Evolutionary conservation across 106 monocot genomes (phyloP).

Genomic region (Apostasia shenzhenica): DNA sequence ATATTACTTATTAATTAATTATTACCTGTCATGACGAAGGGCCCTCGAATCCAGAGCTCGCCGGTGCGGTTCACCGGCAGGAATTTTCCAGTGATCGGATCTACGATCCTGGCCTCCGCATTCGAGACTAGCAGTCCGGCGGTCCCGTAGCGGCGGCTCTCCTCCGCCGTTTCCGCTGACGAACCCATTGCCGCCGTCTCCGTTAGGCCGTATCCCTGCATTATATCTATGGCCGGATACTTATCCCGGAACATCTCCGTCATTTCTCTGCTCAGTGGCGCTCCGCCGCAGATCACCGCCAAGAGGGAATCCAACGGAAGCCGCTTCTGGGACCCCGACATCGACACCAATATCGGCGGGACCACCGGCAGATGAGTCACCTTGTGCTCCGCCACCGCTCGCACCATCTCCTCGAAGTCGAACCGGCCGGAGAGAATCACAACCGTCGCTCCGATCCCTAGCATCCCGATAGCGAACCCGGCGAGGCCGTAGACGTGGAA

Average conservation of each 20-base stretch:
- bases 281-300: conserved; percentile 56
- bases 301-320: conserved; percentile 31
- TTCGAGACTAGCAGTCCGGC: neutral
- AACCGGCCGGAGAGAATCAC: conserved; percentile 55
- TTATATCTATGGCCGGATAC: conserved; percentile 4
- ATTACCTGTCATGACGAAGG: conserved; percentile 3
- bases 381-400: conserved; percentile 31
- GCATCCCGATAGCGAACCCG: conserved; percentile 53
- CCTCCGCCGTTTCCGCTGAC: neutral
- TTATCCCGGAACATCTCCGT: conserved; percentile 33
- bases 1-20: too few species aligned
- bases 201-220: conserved; percentile 13
- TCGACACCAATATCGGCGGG: conserved; percentile 74
- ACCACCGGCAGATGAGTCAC: conserved; percentile 62
- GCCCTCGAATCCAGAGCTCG: conserved; percentile 9
- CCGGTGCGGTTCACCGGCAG: neutral
- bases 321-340: conserved; percentile 13
- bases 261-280: conserved; percentile 64
- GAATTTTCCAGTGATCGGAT: conserved; percentile 1
- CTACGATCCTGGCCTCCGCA: conserved; percentile 8
- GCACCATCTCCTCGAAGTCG: conserved; percentile 61
- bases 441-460: conserved; percentile 56
- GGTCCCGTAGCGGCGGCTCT: neutral
- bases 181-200: conserved; percentile 4
- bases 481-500: conserved; percentile 89